Evolutionary conservation across 129 eudicot genomes (phyloP).

Genomic region (Flaveria sonorensis): DNA sequence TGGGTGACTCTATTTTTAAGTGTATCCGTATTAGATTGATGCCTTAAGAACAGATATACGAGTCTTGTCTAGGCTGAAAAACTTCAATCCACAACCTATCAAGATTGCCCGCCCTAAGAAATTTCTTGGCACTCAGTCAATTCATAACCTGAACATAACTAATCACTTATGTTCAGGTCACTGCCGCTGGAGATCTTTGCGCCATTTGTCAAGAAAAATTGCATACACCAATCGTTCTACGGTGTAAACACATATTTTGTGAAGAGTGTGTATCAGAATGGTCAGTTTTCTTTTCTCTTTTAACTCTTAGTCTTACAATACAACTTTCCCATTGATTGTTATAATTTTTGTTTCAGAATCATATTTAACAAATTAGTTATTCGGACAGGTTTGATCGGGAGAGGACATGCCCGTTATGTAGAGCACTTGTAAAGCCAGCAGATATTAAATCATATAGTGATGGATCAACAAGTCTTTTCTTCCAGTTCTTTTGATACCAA

Average conservation of each 20-base stretch:
- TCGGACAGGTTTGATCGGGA: slow-evolving; percentile 55
- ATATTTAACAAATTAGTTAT: neutral
- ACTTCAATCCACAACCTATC: neutral
- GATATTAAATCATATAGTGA: slow-evolving; percentile 52
- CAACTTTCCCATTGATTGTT: too few species aligned
- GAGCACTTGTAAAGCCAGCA: slow-evolving; percentile 54
- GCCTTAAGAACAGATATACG: neutral
- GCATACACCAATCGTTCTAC: slow-evolving; percentile 49
- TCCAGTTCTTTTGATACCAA: slow-evolving; percentile 49
- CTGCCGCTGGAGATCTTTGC: slow-evolving; percentile 57
- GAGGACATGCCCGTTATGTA: slow-evolving; percentile 58
- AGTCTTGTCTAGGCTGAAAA: neutral
- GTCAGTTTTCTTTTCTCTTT: slow-evolving; percentile 32
- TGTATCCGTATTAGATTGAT: neutral
- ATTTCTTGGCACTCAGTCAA: neutral
- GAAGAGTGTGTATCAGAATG: slow-evolving; percentile 66
- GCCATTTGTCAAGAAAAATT: slow-evolving; percentile 56
- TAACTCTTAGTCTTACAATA: too few species aligned
- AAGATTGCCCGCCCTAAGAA: neutral
- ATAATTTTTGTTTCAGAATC: neutral
- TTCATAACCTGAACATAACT: neutral
- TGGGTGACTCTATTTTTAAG: neutral
- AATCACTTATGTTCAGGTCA: slow-evolving; percentile 42
- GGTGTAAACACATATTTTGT: slow-evolving; percentile 55
- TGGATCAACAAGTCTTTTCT: slow-evolving; percentile 56